Evolutionary conservation across 106 monocot genomes (phyloP).

Genomic region (Vanilla planifolia): DNA sequence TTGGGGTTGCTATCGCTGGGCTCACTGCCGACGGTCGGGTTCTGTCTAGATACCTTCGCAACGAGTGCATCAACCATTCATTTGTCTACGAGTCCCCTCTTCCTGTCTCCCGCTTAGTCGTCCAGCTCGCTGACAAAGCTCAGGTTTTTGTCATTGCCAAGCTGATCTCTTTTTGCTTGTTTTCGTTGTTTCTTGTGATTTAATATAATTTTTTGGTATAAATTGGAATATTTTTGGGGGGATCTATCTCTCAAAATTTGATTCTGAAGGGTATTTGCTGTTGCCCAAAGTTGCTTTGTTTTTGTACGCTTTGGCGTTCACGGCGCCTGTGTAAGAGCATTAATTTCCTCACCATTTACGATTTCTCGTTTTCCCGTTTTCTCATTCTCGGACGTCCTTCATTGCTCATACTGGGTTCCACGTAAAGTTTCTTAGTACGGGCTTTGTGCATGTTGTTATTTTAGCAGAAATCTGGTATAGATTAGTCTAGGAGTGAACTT

Average conservation of each 20-base stretch:
- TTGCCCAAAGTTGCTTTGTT: background rate
- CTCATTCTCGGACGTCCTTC: too few relatives aligned
- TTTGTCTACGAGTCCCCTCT: slow-evolving; percentile 92
- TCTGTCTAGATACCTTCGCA: slow-evolving; percentile 64
- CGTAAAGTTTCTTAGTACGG: too few relatives aligned
- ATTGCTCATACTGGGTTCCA: too few relatives aligned
- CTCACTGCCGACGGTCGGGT: slow-evolving; percentile 92
- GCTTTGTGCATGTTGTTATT: too few relatives aligned
- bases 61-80: slow-evolving; percentile 90
- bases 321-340: background rate
- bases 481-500: too few relatives aligned
- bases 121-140: slow-evolving; percentile 94
- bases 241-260: background rate
- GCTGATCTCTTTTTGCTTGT: background rate
- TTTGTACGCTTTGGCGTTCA: background rate
- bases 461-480: too few relatives aligned
- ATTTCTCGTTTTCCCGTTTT: too few relatives aligned
- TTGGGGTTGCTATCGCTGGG: slow-evolving; percentile 90
- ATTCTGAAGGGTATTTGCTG: background rate
- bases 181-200: background rate
- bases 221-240: background rate
- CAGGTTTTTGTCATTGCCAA: slow-evolving; percentile 36
- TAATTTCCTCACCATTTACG: too few relatives aligned
- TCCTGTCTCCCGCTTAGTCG: slow-evolving; percentile 68
- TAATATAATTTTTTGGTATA: background rate